Evolutionary conservation across 176 grass and related monocot species (phyloP), one percentile per base, ranked within the genome.

Genomic region (Juncus effusus): DNA sequence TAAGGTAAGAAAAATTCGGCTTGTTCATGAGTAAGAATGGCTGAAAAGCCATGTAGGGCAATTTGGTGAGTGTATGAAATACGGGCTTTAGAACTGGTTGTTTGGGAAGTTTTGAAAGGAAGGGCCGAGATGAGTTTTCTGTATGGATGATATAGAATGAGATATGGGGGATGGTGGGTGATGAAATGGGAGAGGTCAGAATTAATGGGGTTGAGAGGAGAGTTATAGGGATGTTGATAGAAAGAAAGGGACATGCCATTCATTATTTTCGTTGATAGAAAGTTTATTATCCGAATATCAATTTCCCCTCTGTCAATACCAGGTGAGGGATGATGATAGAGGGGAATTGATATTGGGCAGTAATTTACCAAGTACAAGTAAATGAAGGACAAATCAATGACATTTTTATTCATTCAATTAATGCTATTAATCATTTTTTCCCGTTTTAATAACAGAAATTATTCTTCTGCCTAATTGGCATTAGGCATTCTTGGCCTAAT

Each of bases 41-140:
- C 67, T 0, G 58, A 59, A 16, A 80, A 80, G 38, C 77, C 77
- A n/a, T 80, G 77, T 6, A 80, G 15, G 6, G 55, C 51, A 36
- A 38, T 80, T 40, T 65, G 7, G 50, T 80, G 73, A 5, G 12
- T 65, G 60, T 80, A 80, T 11, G 73, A 49, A 49, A 80, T 71
- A 13, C 15, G 42, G 4, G 69, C 52, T 72, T 72, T 59, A 1
- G 53, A 28, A 28, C 19, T 13, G 10, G 54, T 13, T 7, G 39
- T 11, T 42, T 72, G 40, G 56, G 44, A 47, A 47, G 44, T 5
- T 47, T 59, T 42, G 16, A 14, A 59, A 10, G 4, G 14, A 14
- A 28, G 5, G 68, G 54, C 10, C 68, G 68, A 42, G 68, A 72
- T 35, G 15, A 57, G 53, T 59, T 59, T 28, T 57, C 53, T 36